Conservation (phyloP, 139 green algal species). For the Marvania coccoides region DNA sequence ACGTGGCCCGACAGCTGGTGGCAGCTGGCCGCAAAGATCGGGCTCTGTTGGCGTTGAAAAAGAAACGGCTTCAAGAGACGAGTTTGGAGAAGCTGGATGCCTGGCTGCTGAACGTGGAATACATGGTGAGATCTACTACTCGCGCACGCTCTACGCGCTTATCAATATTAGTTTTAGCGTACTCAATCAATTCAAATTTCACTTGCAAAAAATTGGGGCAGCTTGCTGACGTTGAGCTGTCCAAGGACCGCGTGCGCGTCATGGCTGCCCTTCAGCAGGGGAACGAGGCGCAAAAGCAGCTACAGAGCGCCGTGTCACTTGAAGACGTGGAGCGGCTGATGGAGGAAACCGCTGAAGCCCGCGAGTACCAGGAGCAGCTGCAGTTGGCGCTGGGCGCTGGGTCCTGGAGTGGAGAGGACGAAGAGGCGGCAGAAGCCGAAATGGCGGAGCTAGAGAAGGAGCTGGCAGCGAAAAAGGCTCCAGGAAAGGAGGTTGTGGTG, state of each 20-base stretch:
- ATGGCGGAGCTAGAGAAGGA: constrained; percentile 37
- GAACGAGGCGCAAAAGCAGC: constrained; percentile 52
- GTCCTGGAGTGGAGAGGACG: constrained; percentile 14
- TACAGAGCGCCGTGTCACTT: constrained; percentile 63
- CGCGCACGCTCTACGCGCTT: background rate
- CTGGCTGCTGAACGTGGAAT: constrained; percentile 63
- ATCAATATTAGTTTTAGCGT: background rate
- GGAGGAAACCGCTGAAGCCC: constrained; percentile 71
- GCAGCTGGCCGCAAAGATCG: constrained; percentile 28
- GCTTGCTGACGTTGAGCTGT: constrained; percentile 67
- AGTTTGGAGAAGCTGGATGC: constrained; percentile 38
- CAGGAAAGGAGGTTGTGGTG: background rate
- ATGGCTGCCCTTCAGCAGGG: constrained; percentile 68
- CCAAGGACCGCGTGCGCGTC: constrained; percentile 58
- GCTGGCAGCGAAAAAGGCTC: too few species aligned
- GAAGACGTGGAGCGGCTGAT: constrained; percentile 75
- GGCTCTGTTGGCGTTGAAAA: constrained; percentile 63
- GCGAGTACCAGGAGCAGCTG: constrained; percentile 55
- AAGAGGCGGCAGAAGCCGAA: constrained; percentile 30
- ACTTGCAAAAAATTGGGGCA: too few species aligned
- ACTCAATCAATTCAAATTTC: too few species aligned
- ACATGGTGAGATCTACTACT: constrained; percentile 43
- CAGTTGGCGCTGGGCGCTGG: constrained; percentile 13
- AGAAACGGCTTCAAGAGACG: constrained; percentile 60
- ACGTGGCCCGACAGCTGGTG: constrained; percentile 37